Percentiles rank a stretch among this genome's conserved stretches.
Conservation (phyloP, 768 basidiomycete genomes). For the Pulveroboletus sp. region DNA sequence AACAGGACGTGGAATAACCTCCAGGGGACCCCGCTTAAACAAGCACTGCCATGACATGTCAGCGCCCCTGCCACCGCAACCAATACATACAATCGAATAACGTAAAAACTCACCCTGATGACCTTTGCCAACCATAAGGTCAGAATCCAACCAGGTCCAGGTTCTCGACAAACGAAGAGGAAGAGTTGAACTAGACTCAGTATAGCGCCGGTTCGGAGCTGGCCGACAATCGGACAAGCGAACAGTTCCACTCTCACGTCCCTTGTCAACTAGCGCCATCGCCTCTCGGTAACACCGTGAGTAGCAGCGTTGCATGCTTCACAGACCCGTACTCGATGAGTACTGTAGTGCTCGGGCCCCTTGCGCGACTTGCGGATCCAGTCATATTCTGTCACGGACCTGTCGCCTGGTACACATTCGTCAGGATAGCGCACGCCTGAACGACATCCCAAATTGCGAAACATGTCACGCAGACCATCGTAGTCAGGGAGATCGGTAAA, state of each 20-base stretch:
- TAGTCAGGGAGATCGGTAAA: conserved; percentile 92
- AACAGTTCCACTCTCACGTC: conserved; percentile 1
- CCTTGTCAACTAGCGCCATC: conserved; percentile 21
- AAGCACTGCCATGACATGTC: conserved; percentile 1
- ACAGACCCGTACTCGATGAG: conserved; percentile 31
- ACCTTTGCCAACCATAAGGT: background rate
- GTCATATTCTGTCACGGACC: conserved; percentile 40
- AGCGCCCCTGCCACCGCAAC: too few relatives aligned
- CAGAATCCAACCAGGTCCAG: conserved; percentile 1
- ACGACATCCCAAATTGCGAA: conserved; percentile 54
- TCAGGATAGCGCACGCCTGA: conserved; percentile 42
- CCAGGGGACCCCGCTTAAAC: background rate
- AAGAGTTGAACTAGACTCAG: conserved; percentile 1
- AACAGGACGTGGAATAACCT: background rate
- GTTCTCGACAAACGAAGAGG: conserved; percentile 1
- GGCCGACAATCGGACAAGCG: background rate
- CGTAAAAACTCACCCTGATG: conserved; percentile 2
- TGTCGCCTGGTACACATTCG: conserved; percentile 17
- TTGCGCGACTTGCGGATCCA: conserved; percentile 38
- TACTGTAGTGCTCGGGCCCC: conserved; percentile 12
- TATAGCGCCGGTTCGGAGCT: background rate
- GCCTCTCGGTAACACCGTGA: conserved; percentile 22
- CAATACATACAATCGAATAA: background rate
- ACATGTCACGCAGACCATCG: conserved; percentile 71
- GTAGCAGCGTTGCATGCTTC: conserved; percentile 33